Percentiles rank a stretch among this genome's conserved stretches.
phyloP scores from a whole-genome alignment of 495 filamentous ascomycete species.

The Trichoderma gamsii region DNA sequence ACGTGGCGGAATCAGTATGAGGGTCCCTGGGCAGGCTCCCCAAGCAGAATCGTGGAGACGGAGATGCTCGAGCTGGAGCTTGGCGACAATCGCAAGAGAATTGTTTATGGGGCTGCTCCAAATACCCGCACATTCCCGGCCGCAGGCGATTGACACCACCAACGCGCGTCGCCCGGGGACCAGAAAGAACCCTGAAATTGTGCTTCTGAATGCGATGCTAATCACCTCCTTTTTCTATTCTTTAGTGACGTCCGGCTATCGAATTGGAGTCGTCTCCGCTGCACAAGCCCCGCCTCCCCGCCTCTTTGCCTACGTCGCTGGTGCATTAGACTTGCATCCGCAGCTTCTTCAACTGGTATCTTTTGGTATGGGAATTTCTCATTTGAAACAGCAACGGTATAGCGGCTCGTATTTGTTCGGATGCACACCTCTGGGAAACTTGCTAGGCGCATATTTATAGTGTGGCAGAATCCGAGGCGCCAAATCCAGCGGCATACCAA shows the following conservation, averaged over 20 bases:
- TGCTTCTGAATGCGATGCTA: slow-evolving; percentile 11
- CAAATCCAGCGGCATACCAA: neutral
- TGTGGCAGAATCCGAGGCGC: neutral
- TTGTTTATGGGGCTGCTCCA: neutral
- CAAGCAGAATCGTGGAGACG: neutral
- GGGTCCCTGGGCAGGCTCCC: neutral
- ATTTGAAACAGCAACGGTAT: neutral
- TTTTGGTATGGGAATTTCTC: slow-evolving; percentile 16
- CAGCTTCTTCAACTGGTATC: slow-evolving; percentile 19
- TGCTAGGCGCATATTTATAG: neutral
- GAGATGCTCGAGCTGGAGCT: neutral
- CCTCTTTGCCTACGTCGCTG: slow-evolving; percentile 18
- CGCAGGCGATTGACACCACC: neutral
- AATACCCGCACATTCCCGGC: neutral
- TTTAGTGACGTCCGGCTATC: neutral
- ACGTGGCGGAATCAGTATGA: neutral
- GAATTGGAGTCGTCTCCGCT: slow-evolving; percentile 19
- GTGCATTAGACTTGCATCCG: slow-evolving; percentile 17
- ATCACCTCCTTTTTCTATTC: neutral
- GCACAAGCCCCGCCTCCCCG: slow-evolving; percentile 23
- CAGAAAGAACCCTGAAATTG: neutral
- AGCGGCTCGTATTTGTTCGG: neutral
- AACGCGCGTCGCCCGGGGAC: slow-evolving; percentile 7
- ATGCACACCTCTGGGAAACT: neutral
- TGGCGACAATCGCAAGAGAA: neutral